phyloP scores from a whole-genome alignment of 495 filamentous ascomycete species.

The Trichoderma erinaceum region DNA sequence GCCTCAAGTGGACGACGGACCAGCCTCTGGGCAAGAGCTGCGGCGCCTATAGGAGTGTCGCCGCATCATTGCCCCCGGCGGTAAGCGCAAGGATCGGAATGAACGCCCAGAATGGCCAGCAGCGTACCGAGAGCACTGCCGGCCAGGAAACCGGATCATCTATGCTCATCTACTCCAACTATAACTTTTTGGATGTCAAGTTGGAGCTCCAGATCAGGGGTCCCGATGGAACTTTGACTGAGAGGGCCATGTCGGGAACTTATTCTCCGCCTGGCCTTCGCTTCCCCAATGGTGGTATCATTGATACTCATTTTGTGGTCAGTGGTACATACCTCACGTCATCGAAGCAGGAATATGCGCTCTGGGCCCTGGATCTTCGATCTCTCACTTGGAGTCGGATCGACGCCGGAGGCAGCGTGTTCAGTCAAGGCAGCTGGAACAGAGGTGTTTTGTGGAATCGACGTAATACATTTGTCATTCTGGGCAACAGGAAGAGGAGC shows the following conservation, averaged over 20 bases:
- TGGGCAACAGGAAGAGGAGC: slow-evolving; percentile 86
- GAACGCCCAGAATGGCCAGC: slow-evolving; percentile 24
- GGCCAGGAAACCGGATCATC: slow-evolving; percentile 58
- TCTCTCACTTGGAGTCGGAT: slow-evolving; percentile 90
- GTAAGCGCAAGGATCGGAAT: slow-evolving; percentile 68
- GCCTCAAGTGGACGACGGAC: slow-evolving; percentile 89
- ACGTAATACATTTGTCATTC: slow-evolving; percentile 87
- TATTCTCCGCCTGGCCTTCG: slow-evolving; percentile 86
- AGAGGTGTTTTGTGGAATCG: slow-evolving; percentile 87
- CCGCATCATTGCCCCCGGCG: slow-evolving; percentile 65
- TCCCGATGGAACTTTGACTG: slow-evolving; percentile 76
- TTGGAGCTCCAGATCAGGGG: slow-evolving; percentile 83
- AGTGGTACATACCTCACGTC: slow-evolving; percentile 95
- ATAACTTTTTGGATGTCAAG: slow-evolving; percentile 96
- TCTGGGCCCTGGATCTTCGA: slow-evolving; percentile 89
- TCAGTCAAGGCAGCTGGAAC: slow-evolving; percentile 96
- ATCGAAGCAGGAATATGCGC: slow-evolving; percentile 94
- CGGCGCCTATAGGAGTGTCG: slow-evolving; percentile 92
- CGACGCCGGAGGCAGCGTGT: slow-evolving; percentile 89
- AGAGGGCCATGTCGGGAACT: slow-evolving; percentile 81
- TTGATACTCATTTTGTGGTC: slow-evolving; percentile 92
- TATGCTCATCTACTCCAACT: slow-evolving; percentile 98
- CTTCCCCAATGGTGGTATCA: slow-evolving; percentile 91
- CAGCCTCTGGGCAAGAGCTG: slow-evolving; percentile 79
- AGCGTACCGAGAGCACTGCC: slow-evolving; percentile 28